Evolutionary conservation across 768 basidiomycete species (phyloP), one percentile per base, ranked within the genome.

Genomic region (Pleurotus citrinopileatus): DNA sequence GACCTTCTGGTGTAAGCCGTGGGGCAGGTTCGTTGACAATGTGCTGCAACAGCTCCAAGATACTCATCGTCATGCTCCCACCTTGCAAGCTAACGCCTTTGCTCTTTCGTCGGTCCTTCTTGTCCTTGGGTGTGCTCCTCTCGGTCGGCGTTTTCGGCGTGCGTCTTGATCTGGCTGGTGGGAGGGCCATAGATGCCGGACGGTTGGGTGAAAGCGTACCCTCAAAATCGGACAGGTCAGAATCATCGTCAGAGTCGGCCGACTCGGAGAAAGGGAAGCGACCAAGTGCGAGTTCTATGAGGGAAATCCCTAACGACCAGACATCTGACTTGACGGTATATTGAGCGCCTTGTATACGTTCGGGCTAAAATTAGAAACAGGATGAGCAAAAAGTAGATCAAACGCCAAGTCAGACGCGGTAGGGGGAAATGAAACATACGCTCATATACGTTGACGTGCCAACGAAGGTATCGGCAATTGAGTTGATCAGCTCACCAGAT

Each of bases 361-460:
- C 97, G 15, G 97, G 97, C 97, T 99, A 44, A 56, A 55, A 47
- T 34, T 26, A 53, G 53, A 56, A 57, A 48, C 53, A 54, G 42
- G 50, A 34, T 36, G 47, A 45, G 42, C 63, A 55, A 52, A 54
- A 29, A 19, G 26, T n/a, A 42, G 6, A 26, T 43, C 32, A 26
- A 59, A 54, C 7, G 13, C 13, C n/a, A n/a, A 32, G 29, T 32
- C 29, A 32, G 13, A 32, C 29, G 29, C 29, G 13, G 29, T 32
- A 48, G 37, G 43, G 45, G 42, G 29, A 36, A 38, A 42, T 37
- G 50, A 42, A 19, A 53, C 42, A 82, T 71, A 98, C 97, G 61
- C 97, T 98, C 96, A 98, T 99, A 68, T 99, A 99, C 3, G 95
- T 98, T 57, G 91, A 94, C 12, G 97, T 99, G 25, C 97, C 96